A percentile compares a stretch with the other conserved stretches of the same genome.
Evolutionary conservation across 306 rosid species (phyloP).

Genomic region (Cicer judaicum): DNA sequence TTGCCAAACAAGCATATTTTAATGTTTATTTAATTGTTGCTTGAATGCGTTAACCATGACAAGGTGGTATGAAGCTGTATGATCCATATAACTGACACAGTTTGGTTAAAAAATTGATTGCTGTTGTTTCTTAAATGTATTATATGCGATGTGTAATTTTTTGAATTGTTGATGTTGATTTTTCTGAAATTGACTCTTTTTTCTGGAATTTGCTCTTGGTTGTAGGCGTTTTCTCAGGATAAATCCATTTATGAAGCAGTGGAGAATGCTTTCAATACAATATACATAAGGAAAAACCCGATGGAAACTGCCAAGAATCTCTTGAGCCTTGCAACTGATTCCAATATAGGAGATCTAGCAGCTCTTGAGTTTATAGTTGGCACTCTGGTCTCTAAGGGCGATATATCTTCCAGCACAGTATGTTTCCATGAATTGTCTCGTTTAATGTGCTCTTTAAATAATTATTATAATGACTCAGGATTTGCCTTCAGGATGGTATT

Average conservation of each 20-base stretch:
- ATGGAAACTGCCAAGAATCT: slow-evolving; percentile 82
- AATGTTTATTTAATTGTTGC: slow-evolving; percentile 26
- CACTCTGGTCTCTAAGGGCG: slow-evolving; percentile 85
- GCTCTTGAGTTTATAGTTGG: slow-evolving; percentile 90
- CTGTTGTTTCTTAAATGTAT: slow-evolving; percentile 1
- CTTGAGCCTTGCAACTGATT: slow-evolving; percentile 76
- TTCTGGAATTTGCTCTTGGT: slow-evolving; percentile 39
- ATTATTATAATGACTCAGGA: slow-evolving; percentile 30
- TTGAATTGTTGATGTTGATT: slow-evolving; percentile 27
- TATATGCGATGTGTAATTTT: slow-evolving; percentile 9
- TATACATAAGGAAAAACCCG: slow-evolving; percentile 78
- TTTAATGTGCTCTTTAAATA: slow-evolving; percentile 25
- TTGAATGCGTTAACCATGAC: slow-evolving; percentile 25
- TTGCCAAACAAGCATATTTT: slow-evolving; percentile 29
- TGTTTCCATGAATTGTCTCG: slow-evolving; percentile 42
- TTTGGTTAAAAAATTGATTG: background rate
- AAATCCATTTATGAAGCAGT: slow-evolving; percentile 96
- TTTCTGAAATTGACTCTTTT: slow-evolving; percentile 34
- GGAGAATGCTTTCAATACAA: slow-evolving; percentile 84
- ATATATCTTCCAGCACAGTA: slow-evolving; percentile 84
- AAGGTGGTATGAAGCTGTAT: background rate
- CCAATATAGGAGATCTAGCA: slow-evolving; percentile 91
- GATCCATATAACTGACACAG: background rate
- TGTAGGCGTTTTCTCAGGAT: slow-evolving; percentile 93
- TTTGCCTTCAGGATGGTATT: slow-evolving; percentile 22